Evolutionary conservation across 257 asterid species (phyloP).

Genomic region (Cinchona pubescens): DNA sequence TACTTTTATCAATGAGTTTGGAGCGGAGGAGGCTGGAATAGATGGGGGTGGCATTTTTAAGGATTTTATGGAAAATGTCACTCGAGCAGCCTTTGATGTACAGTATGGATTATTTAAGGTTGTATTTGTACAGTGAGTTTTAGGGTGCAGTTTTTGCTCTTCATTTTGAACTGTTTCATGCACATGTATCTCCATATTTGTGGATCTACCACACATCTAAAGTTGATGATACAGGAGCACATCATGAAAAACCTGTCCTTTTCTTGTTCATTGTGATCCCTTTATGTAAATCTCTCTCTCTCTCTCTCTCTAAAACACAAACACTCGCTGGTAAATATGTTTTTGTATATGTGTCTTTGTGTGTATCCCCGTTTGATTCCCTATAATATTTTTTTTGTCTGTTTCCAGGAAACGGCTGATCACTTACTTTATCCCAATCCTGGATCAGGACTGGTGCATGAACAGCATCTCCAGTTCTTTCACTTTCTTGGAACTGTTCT

Average conservation of each 20-base stretch:
- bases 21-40: conserved; percentile 98
- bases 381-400: neutral
- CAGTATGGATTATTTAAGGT: conserved; percentile 99
- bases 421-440: conserved; percentile 98
- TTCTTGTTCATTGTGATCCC: neutral
- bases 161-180: neutral
- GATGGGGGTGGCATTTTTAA: conserved; percentile 99
- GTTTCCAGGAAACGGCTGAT: conserved; percentile 81
- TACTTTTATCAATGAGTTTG: conserved; percentile 83
- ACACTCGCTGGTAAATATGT: neutral
- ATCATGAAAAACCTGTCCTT: neutral
- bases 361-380: neutral
- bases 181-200: neutral
- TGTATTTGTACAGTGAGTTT: conserved; percentile 14
- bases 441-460: conserved; percentile 87
- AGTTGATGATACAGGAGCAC: conserved; percentile 12
- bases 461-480: conserved; percentile 85
- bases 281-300: neutral
- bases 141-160: neutral
- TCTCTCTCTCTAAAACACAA: neutral
- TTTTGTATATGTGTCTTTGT: neutral
- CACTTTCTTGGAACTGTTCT: conserved; percentile 93
- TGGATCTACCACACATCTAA: conserved; percentile 2
- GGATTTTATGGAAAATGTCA: conserved; percentile 95
- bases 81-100: conserved; percentile 87